Evolutionary conservation across 2,329 filamentous ascomycete genomes (phyloP).

Genomic region (Colletotrichum karsti): DNA sequence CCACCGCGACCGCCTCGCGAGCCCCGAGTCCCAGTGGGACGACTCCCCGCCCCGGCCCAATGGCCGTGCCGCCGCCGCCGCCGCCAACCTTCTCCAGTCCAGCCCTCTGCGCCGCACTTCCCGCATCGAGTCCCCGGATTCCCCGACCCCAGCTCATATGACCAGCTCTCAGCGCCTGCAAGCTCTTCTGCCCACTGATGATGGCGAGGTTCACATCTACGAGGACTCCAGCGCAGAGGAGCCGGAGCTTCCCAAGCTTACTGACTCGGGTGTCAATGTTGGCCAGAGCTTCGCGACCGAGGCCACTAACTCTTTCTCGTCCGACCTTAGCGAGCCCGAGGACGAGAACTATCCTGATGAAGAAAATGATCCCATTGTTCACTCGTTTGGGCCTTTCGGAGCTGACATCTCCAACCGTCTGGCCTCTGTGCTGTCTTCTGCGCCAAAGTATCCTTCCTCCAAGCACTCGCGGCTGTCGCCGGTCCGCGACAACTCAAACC

Average conservation of each 20-base stretch:
- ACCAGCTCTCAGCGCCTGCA: slow-evolving; percentile 55
- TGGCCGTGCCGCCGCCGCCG: slow-evolving; percentile 39
- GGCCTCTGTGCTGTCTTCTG: slow-evolving; percentile 77
- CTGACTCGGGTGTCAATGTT: slow-evolving; percentile 31
- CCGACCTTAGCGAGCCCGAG: slow-evolving; percentile 61
- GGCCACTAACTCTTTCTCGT: slow-evolving; percentile 61
- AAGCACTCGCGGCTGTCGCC: slow-evolving; percentile 16
- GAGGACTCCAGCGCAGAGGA: slow-evolving; percentile 33
- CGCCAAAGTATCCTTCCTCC: slow-evolving; percentile 59
- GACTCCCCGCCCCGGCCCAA: slow-evolving; percentile 58
- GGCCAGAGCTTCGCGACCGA: slow-evolving; percentile 60
- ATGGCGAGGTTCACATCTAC: slow-evolving; percentile 33
- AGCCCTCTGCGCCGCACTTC: slow-evolving; percentile 65
- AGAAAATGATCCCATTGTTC: slow-evolving; percentile 92
- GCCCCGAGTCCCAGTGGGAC: slow-evolving; percentile 77
- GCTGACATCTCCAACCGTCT: slow-evolving; percentile 85
- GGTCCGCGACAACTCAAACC: slow-evolving; percentile 7
- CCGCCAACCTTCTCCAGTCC: slow-evolving; percentile 59
- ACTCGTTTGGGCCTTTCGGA: slow-evolving; percentile 91
- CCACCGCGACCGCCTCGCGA: slow-evolving; percentile 55
- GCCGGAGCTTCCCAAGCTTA: slow-evolving; percentile 48
- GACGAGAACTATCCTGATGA: slow-evolving; percentile 74
- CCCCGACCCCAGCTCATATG: slow-evolving; percentile 57
- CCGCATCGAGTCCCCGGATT: slow-evolving; percentile 79
- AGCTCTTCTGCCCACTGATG: slow-evolving; percentile 47